phyloP scores from a whole-genome alignment of 164 flowering plant genomes.

The Berberis thunbergii region DNA sequence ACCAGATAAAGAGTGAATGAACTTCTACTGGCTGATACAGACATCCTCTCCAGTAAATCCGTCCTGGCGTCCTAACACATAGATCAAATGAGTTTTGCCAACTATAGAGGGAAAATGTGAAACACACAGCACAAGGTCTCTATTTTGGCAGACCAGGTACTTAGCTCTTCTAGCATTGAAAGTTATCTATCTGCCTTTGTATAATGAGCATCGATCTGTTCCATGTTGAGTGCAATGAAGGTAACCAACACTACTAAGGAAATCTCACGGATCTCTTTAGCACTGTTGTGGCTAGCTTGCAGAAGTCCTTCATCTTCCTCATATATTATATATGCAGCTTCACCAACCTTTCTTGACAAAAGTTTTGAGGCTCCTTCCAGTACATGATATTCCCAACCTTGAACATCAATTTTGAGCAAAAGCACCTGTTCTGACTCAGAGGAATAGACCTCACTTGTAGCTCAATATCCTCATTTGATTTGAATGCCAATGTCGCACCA shows the following conservation, averaged over 20 bases:
- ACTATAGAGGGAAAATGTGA: too few species aligned
- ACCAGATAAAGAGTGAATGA: too few species aligned
- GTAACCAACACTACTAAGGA: slow-evolving; percentile 68
- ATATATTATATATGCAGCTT: slow-evolving; percentile 85
- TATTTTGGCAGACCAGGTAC: too few species aligned
- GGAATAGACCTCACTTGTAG: slow-evolving; percentile 75
- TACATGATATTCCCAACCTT: slow-evolving; percentile 98
- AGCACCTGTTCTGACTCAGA: slow-evolving; percentile 58
- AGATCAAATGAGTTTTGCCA: too few species aligned
- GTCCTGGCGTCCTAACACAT: too few species aligned
- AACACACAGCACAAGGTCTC: too few species aligned
- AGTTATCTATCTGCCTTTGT: slow-evolving; percentile 29
- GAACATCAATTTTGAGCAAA: slow-evolving; percentile 89
- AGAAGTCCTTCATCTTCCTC: slow-evolving; percentile 91
- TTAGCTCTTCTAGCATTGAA: too few species aligned
- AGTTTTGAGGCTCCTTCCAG: slow-evolving; percentile 74
- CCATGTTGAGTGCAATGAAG: slow-evolving; percentile 66
- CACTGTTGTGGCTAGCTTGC: slow-evolving; percentile 84
- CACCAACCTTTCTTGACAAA: slow-evolving; percentile 58
- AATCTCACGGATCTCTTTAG: slow-evolving; percentile 66
- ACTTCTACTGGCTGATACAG: too few species aligned
- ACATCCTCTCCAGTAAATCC: too few species aligned
- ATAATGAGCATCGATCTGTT: slow-evolving; percentile 97
- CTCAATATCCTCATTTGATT: slow-evolving; percentile 82
- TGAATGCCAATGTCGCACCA: slow-evolving; percentile 93